A percentile compares a stretch with the other conserved stretches of the same genome.
Evolutionary conservation across 805 yeast genomes (phyloP).

Genomic region (Saturnispora halmiae): DNA sequence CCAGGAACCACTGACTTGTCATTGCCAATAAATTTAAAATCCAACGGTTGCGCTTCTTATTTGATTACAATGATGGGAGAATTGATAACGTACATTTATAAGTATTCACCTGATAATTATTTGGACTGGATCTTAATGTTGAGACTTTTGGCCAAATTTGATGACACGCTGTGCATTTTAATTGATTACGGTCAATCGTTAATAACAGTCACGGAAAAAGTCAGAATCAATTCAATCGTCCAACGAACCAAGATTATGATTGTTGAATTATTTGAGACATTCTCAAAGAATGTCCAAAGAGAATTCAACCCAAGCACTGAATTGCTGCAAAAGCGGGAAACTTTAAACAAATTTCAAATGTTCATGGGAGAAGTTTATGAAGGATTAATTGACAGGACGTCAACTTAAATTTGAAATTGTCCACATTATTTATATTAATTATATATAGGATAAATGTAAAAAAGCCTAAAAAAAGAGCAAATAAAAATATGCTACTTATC

Average conservation of each 20-base stretch:
- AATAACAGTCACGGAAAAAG: constrained; percentile 28
- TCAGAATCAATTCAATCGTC: constrained; percentile 27
- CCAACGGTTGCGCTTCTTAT: constrained; percentile 50
- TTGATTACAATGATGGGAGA: constrained; percentile 58
- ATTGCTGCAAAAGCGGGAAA: constrained; percentile 6
- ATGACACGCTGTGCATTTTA: constrained; percentile 25
- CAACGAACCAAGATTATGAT: constrained; percentile 25
- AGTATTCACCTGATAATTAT: constrained; percentile 23
- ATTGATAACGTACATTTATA: constrained; percentile 49
- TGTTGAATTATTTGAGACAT: constrained; percentile 24
- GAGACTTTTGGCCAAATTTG: constrained; percentile 22
- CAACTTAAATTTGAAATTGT: constrained; percentile 21
- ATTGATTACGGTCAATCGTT: constrained; percentile 20
- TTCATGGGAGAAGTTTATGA: constrained; percentile 30
- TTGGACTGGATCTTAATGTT: constrained; percentile 20
- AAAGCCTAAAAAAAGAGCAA: not conserved
- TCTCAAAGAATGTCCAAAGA: constrained; percentile 12
- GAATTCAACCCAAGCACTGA: not conserved
- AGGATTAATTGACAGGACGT: constrained; percentile 29
- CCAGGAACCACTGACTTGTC: not conserved
- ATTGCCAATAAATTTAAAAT: constrained; percentile 8
- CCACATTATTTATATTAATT: not conserved
- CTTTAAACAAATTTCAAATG: constrained; percentile 17
- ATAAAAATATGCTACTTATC: not conserved
- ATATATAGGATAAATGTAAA: no score